Evolutionary conservation across 371 early-diverging fungal genomes (phyloP).

Genomic region (Rhizopus stolonifer): DNA sequence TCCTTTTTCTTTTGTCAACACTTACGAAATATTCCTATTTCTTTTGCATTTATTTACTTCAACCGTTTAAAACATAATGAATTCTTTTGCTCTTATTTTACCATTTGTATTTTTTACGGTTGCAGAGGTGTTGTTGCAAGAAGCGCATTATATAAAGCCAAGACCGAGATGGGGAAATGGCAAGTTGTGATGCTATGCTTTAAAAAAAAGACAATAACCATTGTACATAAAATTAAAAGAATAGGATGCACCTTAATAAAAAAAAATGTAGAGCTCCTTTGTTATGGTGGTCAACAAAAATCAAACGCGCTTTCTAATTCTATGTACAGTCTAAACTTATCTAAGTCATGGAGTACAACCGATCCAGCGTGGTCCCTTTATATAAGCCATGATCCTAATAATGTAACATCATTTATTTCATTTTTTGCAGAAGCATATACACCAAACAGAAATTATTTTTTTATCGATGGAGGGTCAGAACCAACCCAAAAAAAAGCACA

Average conservation of each 20-base stretch:
- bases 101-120: not conserved
- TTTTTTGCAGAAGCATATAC: slow-evolving; percentile 27
- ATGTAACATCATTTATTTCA: slow-evolving; percentile 8
- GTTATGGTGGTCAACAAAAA: slow-evolving; percentile 31
- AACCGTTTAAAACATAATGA: no score
- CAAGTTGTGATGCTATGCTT: not conserved
- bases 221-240: slow-evolving; percentile 3
- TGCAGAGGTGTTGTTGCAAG: not conserved
- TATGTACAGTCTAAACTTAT: slow-evolving; percentile 22
- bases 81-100: not conserved
- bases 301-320: slow-evolving; percentile 8
- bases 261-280: slow-evolving; percentile 16
- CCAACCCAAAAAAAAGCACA: slow-evolving; percentile 5
- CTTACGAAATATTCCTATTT: no score
- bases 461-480: slow-evolving; percentile 29
- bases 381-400: not conserved
- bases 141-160: slow-evolving; percentile 4
- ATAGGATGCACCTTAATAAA: slow-evolving; percentile 29
- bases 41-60: no score
- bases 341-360: slow-evolving; percentile 25
- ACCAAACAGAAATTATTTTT: slow-evolving; percentile 16
- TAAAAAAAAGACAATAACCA: not conserved
- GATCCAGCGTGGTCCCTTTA: slow-evolving; percentile 30
- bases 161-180: slow-evolving; percentile 26
- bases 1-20: no score